Base-by-base conservation (phyloP, 2,329 filamentous ascomycete species). In the Aspergillus phoenicis region DNA sequence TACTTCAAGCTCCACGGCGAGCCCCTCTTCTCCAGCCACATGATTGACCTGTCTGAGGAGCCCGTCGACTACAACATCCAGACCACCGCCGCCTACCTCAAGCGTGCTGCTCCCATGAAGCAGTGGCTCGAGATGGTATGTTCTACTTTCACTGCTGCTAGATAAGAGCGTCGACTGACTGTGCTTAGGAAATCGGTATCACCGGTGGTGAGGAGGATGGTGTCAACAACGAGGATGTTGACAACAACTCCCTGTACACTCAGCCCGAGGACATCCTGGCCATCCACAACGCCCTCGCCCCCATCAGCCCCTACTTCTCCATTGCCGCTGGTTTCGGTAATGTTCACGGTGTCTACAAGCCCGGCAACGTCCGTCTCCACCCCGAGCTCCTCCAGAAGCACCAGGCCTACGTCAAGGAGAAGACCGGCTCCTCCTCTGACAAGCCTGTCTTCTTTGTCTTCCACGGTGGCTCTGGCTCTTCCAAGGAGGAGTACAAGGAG, bases 361-460 rank as follows among this genome's bases (percentile, higher is more conserved):
- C 93, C 62, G 91, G 93, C 73, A 98, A 98, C 82, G 95, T 98
- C 82, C 91, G 91, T 83, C 89, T 99, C 67, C 93, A 96, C 84
- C 95, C 95, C 61, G 91, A 96, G 83, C 89, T 99, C 56, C 91
- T 99, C 72, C 86, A 87, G 80, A 97, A 98, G 90, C 95, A 99
- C 88, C 95, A 99, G 85, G 85, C 85, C 67, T 92, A 90, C 80
- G 91, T 97, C 79, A 87, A 91, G 81, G 87, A 94, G 81, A 87
- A 96, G 84, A 87, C 89, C 67, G 80, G 81, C 69, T 82, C 86
- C 73, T 82, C 85, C 71, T 86, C 91, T 68, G 85, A 91, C 76
- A 97, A 97, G 89, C 95, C 95, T 70, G 91, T 98, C 76, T 98
- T 93, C 88, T 92, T 99, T 75, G 95, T 99, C 79, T 99, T 99